Percentiles rank a stretch among this genome's conserved stretches.
These are phyloP conservation scores for Mycena albidolilacea DNA, from an alignment of 768 basidiomycete genomes.

Conservation along the genomic window DNA sequence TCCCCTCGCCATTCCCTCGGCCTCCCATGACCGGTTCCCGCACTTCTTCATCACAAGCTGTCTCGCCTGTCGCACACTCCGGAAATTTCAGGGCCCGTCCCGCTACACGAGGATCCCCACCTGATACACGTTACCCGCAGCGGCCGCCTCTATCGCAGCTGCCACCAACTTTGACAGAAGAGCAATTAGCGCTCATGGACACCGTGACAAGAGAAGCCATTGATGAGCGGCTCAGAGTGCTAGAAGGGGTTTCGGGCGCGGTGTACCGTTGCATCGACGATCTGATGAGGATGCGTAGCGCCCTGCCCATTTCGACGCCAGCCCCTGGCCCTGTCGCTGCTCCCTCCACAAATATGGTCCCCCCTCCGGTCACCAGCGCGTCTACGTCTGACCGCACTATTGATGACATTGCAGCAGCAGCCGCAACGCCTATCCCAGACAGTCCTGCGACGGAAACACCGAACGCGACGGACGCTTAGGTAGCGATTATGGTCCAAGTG, in stretches of 20 bases:
- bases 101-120: constrained; percentile 25
- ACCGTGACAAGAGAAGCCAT: constrained; percentile 83
- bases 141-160: constrained; percentile 49
- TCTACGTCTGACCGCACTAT: neutral
- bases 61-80: constrained; percentile 11
- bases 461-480: neutral
- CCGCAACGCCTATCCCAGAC: constrained; percentile 26
- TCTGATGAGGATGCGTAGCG: constrained; percentile 80
- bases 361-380: constrained; percentile 9
- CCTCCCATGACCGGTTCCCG: constrained; percentile 26
- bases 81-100: constrained; percentile 27
- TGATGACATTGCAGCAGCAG: constrained; percentile 18
- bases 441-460: constrained; percentile 24
- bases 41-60: constrained; percentile 16
- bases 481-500: constrained; percentile 14
- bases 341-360: constrained; percentile 26
- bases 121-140: constrained; percentile 33
- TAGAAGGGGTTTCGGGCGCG: constrained; percentile 83
- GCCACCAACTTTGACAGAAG: constrained; percentile 67
- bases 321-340: constrained; percentile 32
- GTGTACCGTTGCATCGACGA: constrained; percentile 86
- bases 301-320: constrained; percentile 63
- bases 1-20: constrained; percentile 16
- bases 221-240: constrained; percentile 84
- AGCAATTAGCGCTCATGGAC: constrained; percentile 78